A percentile compares a stretch with the other conserved stretches of the same genome.
These are phyloP conservation scores for Cytospora leucostoma DNA, from an alignment of 2,329 filamentous ascomycete species.

Conservation along the genomic window DNA sequence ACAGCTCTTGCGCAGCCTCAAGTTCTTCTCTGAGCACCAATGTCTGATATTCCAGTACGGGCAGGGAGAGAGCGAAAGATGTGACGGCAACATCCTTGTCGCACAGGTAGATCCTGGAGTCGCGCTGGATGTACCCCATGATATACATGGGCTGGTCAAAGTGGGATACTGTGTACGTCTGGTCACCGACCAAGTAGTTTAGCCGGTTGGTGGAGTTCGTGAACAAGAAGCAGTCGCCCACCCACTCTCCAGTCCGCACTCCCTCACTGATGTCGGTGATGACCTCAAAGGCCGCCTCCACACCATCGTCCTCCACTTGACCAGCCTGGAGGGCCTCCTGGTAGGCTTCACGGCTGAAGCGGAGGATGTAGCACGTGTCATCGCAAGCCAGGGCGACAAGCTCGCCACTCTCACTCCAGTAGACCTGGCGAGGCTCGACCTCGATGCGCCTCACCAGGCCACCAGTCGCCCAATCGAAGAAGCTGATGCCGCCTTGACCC, in stretches of 20 bases:
- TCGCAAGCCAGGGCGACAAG: constrained; percentile 91
- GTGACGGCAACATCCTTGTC: constrained; percentile 95
- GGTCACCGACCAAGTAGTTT: constrained; percentile 96
- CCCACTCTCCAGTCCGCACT: constrained; percentile 94
- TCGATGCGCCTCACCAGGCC: constrained; percentile 90
- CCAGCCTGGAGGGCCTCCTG: constrained; percentile 79
- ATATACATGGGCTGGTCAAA: constrained; percentile 96
- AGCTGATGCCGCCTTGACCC: constrained; percentile 89
- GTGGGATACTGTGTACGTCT: constrained; percentile 96
- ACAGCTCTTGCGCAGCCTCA: constrained; percentile 83
- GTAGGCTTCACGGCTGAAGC: constrained; percentile 89
- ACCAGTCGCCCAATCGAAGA: constrained; percentile 95
- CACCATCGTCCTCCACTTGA: constrained; percentile 83
- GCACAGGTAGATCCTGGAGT: constrained; percentile 91
- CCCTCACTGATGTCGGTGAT: constrained; percentile 94
- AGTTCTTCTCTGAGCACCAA: constrained; percentile 91
- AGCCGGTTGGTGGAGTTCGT: constrained; percentile 95
- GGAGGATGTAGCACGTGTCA: constrained; percentile 82
- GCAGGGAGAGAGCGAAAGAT: constrained; percentile 86
- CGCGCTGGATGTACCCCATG: constrained; percentile 90
- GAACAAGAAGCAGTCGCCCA: constrained; percentile 98
- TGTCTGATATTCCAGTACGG: constrained; percentile 95
- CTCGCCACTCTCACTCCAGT: constrained; percentile 97
- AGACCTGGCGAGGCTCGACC: constrained; percentile 72
- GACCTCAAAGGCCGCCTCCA: constrained; percentile 94